These are phyloP conservation scores for Debaryomyces tyrocola DNA, from an alignment of 805 yeast genomes.

Conservation along the genomic window DNA sequence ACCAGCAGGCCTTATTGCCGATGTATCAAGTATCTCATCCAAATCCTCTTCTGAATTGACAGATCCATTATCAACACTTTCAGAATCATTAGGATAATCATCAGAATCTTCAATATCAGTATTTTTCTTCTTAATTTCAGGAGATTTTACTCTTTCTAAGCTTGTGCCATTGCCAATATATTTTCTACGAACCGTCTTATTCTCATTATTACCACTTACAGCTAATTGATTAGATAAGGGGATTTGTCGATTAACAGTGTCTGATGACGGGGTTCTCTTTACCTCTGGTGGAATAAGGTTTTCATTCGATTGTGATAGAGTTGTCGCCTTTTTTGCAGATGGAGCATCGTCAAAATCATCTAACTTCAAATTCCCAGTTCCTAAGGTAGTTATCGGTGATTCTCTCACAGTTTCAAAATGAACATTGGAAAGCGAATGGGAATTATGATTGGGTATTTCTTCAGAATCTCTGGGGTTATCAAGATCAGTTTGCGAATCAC, in stretches of 20 bases:
- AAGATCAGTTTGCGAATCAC: background rate
- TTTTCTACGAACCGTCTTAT: constrained; percentile 20
- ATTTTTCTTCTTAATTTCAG: background rate
- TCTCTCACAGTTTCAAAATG: constrained; percentile 49
- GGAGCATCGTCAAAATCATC: constrained; percentile 13
- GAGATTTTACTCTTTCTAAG: constrained; percentile 7
- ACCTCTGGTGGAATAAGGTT: constrained; percentile 10
- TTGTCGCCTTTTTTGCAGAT: constrained; percentile 1
- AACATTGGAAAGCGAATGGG: constrained; percentile 26
- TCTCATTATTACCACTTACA: constrained; percentile 16
- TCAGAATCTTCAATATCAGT: constrained; percentile 7
- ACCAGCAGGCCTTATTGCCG: constrained; percentile 32
- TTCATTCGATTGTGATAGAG: constrained; percentile 19
- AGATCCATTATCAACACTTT: constrained; percentile 4
- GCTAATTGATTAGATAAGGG: constrained; percentile 15
- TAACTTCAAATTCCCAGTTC: constrained; percentile 44
- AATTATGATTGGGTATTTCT: background rate
- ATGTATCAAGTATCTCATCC: constrained; percentile 13
- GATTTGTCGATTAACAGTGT: constrained; percentile 12
- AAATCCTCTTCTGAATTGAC: constrained; percentile 11
- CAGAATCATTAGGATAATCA: constrained; percentile 7
- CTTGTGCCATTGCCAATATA: constrained; percentile 9
- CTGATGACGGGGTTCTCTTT: constrained; percentile 18
- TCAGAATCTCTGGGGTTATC: background rate
- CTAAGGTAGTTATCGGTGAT: constrained; percentile 48